Percentiles rank a stretch among this genome's conserved stretches.
Evolutionary conservation across 2,329 filamentous ascomycete species (phyloP).

Genomic region (Cryphonectria japonica): DNA sequence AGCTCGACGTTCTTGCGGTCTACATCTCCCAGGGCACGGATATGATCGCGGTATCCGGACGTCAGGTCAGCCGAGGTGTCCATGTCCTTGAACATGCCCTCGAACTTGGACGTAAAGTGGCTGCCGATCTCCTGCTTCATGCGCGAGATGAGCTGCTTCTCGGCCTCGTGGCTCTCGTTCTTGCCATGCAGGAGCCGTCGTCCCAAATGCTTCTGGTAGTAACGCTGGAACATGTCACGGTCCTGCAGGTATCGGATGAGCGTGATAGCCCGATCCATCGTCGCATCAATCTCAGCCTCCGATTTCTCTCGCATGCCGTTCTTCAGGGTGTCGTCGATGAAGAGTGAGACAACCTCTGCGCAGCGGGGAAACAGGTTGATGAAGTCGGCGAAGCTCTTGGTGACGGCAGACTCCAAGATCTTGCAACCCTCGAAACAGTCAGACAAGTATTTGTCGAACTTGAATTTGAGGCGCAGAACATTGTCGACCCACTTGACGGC

Average conservation of each 20-base stretch:
- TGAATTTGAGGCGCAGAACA: slow-evolving; percentile 81
- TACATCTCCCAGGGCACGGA: slow-evolving; percentile 54
- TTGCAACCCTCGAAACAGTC: slow-evolving; percentile 76
- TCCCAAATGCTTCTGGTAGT: slow-evolving; percentile 97
- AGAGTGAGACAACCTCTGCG: slow-evolving; percentile 92
- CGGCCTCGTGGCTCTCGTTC: slow-evolving; percentile 86
- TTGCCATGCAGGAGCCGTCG: slow-evolving; percentile 86
- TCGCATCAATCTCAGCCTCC: slow-evolving; percentile 79
- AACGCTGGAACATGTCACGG: slow-evolving; percentile 93
- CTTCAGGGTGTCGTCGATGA: slow-evolving; percentile 96
- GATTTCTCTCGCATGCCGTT: slow-evolving; percentile 92
- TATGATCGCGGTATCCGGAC: slow-evolving; percentile 73
- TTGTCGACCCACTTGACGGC: slow-evolving; percentile 97
- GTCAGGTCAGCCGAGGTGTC: slow-evolving; percentile 83
- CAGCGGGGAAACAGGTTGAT: slow-evolving; percentile 88
- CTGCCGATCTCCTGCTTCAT: slow-evolving; percentile 98
- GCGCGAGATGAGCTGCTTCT: slow-evolving; percentile 92
- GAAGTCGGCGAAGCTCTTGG: slow-evolving; percentile 86
- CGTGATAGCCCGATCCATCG: slow-evolving; percentile 87
- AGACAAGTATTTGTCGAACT: slow-evolving; percentile 81
- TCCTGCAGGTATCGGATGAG: slow-evolving; percentile 87
- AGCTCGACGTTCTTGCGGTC: slow-evolving; percentile 73
- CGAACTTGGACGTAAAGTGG: slow-evolving; percentile 88
- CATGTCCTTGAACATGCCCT: slow-evolving; percentile 98
- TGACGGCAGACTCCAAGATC: slow-evolving; percentile 78